Evolutionary conservation across 129 eudicot species (phyloP).

Genomic region (carrot (Daucus carota)): DH1_v3.0 NC_030384.2:21892001-21892500

Average conservation of each 20-base stretch:
- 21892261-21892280: neutral
- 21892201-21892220: neutral
- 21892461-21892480: slow-evolving; percentile 67
- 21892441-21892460: slow-evolving; percentile 75
- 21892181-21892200: neutral
- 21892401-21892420: slow-evolving; percentile 87
- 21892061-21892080: neutral
- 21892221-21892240: neutral
- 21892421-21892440: slow-evolving; percentile 72
- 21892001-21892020: neutral
- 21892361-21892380: slow-evolving; percentile 40
- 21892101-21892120: neutral
- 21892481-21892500: slow-evolving; percentile 84
- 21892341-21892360: neutral
- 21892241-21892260: neutral
- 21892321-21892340: neutral
- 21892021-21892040: too few species aligned
- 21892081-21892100: neutral
- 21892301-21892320: neutral
- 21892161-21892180: neutral
- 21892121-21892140: neutral
- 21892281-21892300: neutral
- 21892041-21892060: neutral
- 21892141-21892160: neutral
- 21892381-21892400: slow-evolving; percentile 60